These are phyloP conservation scores for Mrakia frigida DNA, from an alignment of 768 basidiomycete genomes.

Conservation along the genomic window DNA sequence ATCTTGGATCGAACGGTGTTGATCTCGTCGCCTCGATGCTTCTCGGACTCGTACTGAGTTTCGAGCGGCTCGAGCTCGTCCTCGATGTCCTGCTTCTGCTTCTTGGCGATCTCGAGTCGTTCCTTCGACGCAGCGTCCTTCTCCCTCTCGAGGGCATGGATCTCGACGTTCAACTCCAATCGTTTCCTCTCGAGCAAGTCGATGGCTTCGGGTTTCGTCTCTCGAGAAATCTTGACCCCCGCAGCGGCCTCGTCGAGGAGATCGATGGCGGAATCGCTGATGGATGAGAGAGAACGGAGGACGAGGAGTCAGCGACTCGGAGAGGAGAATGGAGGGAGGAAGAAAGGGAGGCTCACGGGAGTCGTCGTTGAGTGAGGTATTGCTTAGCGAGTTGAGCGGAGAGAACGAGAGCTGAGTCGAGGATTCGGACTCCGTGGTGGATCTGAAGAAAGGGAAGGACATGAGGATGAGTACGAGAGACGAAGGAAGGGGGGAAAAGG, in stretches of 20 bases:
- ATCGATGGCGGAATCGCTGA: slow-evolving; percentile 84
- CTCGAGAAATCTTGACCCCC: slow-evolving; percentile 75
- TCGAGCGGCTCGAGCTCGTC: slow-evolving; percentile 76
- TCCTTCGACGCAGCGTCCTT: slow-evolving; percentile 85
- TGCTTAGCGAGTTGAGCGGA: slow-evolving; percentile 90
- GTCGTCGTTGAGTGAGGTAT: slow-evolving; percentile 72
- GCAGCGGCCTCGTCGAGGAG: slow-evolving; percentile 91
- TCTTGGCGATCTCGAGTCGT: slow-evolving; percentile 65
- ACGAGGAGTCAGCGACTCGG: too few relatives aligned
- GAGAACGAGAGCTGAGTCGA: slow-evolving; percentile 78
- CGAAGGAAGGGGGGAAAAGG: background rate
- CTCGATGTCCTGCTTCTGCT: slow-evolving; percentile 74
- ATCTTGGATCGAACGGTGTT: slow-evolving; percentile 69
- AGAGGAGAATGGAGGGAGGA: too few relatives aligned
- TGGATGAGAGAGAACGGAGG: too few relatives aligned
- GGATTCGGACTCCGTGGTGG: slow-evolving; percentile 68
- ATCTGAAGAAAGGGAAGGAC: background rate
- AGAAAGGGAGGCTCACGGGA: too few relatives aligned
- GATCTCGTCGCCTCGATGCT: slow-evolving; percentile 54
- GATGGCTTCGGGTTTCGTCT: slow-evolving; percentile 89
- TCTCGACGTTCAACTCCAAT: slow-evolving; percentile 87
- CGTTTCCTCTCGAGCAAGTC: slow-evolving; percentile 83
- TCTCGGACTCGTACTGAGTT: slow-evolving; percentile 67
- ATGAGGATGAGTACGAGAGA: background rate
- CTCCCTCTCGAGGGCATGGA: slow-evolving; percentile 88